phyloP scores from a whole-genome alignment of 371 early-diverging fungal species.

The Apophysomyces ossiformis region DNA sequence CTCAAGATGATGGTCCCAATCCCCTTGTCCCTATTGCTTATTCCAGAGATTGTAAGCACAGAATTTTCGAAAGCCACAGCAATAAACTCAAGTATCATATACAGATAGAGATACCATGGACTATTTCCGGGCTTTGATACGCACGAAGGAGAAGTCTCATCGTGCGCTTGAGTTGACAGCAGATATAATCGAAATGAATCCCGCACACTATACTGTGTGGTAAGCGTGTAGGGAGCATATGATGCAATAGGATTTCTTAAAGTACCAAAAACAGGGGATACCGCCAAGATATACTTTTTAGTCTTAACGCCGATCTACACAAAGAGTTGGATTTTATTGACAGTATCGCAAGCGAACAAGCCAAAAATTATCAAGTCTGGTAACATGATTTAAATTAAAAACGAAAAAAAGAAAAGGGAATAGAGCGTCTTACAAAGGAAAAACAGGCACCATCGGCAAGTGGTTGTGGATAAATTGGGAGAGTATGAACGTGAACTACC shows the following conservation, averaged over 20 bases:
- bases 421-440: conserved; percentile 21
- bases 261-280: conserved; percentile 74
- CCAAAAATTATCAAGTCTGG: conserved; percentile 97
- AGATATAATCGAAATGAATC: conserved; percentile 81
- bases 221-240: conserved; percentile 29
- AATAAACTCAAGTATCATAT: background rate
- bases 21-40: conserved; percentile 93
- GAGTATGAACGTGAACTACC: conserved; percentile 62
- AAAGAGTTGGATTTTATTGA: conserved; percentile 81
- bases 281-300: conserved; percentile 77
- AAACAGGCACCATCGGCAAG: conserved; percentile 85
- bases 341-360: conserved; percentile 71
- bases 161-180: conserved; percentile 84
- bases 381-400: conserved; percentile 28
- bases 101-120: conserved; percentile 84
- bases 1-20: conserved; percentile 88
- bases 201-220: conserved; percentile 97
- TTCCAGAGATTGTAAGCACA: conserved; percentile 72
- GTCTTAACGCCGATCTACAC: conserved; percentile 62
- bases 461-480: conserved; percentile 69
- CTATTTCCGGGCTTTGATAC: conserved; percentile 85
- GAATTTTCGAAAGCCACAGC: background rate
- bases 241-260: background rate
- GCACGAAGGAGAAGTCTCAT: conserved; percentile 70
- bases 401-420: background rate